phyloP scores from a whole-genome alignment of 768 basidiomycete species.

The Termitomyces sp. region DNA sequence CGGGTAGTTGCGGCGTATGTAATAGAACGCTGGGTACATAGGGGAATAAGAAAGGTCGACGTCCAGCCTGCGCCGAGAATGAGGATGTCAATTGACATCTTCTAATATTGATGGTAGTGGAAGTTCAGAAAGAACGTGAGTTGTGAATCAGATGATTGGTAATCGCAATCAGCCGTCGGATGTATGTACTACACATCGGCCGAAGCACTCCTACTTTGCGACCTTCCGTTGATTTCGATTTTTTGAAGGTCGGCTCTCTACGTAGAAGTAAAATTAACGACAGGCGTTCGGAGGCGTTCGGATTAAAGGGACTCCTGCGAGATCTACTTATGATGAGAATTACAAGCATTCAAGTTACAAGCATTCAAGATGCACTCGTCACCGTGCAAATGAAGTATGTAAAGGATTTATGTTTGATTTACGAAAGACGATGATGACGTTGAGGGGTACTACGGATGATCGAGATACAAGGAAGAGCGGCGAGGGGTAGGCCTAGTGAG shows the following conservation, averaged over 20 bases:
- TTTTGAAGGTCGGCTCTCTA: too few species aligned
- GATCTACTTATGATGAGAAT: neutral
- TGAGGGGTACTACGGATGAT: neutral
- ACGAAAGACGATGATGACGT: neutral
- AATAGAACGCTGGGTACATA: constrained; percentile 35
- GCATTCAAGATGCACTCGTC: neutral
- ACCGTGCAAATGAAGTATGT: neutral
- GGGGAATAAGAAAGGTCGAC: constrained; percentile 52
- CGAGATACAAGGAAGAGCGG: neutral
- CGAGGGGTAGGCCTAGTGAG: neutral
- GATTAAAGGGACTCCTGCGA: too few species aligned
- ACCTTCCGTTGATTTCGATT: too few species aligned
- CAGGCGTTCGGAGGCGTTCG: too few species aligned
- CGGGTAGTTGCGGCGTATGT: constrained; percentile 51
- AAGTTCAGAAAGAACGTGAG: neutral
- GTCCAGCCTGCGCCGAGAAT: constrained; percentile 69
- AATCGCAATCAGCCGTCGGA: neutral
- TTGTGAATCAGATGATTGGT: neutral
- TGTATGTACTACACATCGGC: too few species aligned
- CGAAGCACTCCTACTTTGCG: too few species aligned
- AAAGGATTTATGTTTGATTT: neutral
- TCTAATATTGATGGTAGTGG: neutral
- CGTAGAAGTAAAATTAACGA: too few species aligned
- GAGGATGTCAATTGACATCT: constrained; percentile 40
- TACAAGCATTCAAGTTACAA: neutral